A percentile compares a stretch with the other conserved stretches of the same genome.
These are phyloP conservation scores for Peniophora sp. DNA, from an alignment of 1,284 basidiomycete species.

Conservation along the genomic window DNA sequence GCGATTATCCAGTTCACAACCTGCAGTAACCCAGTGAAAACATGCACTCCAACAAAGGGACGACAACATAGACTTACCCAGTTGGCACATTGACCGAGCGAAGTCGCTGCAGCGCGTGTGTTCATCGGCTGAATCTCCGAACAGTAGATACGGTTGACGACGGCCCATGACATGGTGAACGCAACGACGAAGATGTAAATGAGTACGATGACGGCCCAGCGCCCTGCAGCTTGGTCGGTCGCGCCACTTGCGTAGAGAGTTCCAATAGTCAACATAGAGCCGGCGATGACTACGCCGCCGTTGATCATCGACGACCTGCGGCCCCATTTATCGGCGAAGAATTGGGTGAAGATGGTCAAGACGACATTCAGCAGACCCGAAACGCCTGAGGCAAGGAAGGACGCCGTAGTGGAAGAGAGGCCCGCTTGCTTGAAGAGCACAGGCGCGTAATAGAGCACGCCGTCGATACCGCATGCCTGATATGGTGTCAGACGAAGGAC, in stretches of 20 bases:
- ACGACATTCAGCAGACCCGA: not conserved
- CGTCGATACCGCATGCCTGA: constrained; percentile 26
- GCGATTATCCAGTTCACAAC: constrained; percentile 39
- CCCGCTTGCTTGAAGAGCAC: not conserved
- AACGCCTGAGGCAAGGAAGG: not conserved
- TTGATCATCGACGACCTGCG: constrained; percentile 35
- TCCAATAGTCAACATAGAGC: constrained; percentile 32
- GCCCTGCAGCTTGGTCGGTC: constrained; percentile 20
- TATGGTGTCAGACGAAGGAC: not conserved
- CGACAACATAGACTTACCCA: too few relatives aligned
- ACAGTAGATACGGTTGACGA: constrained; percentile 25
- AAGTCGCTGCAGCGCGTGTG: constrained; percentile 27
- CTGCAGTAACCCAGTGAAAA: constrained; percentile 8
- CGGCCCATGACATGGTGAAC: constrained; percentile 32
- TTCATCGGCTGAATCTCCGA: constrained; percentile 36
- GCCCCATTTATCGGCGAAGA: constrained; percentile 15
- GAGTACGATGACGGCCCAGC: constrained; percentile 36
- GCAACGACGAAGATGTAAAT: constrained; percentile 38
- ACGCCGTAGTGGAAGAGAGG: not conserved
- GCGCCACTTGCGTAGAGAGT: constrained; percentile 33
- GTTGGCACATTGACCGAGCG: constrained; percentile 31
- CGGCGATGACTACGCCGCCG: constrained; percentile 34
- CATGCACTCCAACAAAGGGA: too few relatives aligned
- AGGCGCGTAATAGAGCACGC: constrained; percentile 21
- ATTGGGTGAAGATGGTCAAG: not conserved